A percentile compares a stretch with the other conserved stretches of the same genome.
Conservation (phyloP, 345 rosid genomes). For the Limnanthes douglasii region DNA sequence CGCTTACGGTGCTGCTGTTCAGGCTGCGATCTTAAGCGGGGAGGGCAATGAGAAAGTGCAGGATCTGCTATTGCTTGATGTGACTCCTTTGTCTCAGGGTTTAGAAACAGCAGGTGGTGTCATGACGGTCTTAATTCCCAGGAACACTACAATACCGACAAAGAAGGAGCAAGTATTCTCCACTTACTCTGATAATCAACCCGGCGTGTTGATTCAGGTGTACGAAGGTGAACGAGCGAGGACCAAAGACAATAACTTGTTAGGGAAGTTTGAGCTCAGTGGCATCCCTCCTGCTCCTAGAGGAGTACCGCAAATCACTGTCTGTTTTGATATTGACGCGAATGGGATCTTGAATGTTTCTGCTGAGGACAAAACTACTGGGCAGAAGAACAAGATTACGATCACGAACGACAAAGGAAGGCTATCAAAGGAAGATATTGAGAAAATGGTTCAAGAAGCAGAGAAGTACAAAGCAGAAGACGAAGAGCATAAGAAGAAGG, state of each 20-base stretch:
- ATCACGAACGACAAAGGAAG: conserved; percentile 44
- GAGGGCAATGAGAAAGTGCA: conserved; percentile 50
- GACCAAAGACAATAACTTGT: conserved; percentile 40
- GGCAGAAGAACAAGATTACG: conserved; percentile 45
- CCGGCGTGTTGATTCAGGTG: conserved; percentile 45
- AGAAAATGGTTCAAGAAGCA: conserved; percentile 44
- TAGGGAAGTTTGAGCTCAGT: conserved; percentile 42
- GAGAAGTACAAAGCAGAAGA: conserved; percentile 45
- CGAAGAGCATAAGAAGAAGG: conserved; percentile 44
- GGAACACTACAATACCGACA: conserved; percentile 38
- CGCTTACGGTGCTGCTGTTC: conserved; percentile 60
- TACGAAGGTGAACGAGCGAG: conserved; percentile 47
- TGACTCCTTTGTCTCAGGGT: conserved; percentile 40
- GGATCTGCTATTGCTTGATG: conserved; percentile 16
- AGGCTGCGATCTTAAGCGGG: conserved; percentile 45
- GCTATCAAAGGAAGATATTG: conserved; percentile 31
- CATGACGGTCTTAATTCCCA: conserved; percentile 39
- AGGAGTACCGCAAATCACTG: conserved; percentile 40
- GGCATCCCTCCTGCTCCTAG: conserved; percentile 47
- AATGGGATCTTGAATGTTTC: conserved; percentile 48
- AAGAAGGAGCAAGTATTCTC: conserved; percentile 42
- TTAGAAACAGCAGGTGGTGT: conserved; percentile 43
- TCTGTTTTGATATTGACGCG: conserved; percentile 36
- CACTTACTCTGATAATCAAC: conserved; percentile 38
- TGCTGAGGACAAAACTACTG: conserved; percentile 41